Conservation (phyloP, 176 grass and related monocot genomes). For the Raddia guianensis region DNA sequence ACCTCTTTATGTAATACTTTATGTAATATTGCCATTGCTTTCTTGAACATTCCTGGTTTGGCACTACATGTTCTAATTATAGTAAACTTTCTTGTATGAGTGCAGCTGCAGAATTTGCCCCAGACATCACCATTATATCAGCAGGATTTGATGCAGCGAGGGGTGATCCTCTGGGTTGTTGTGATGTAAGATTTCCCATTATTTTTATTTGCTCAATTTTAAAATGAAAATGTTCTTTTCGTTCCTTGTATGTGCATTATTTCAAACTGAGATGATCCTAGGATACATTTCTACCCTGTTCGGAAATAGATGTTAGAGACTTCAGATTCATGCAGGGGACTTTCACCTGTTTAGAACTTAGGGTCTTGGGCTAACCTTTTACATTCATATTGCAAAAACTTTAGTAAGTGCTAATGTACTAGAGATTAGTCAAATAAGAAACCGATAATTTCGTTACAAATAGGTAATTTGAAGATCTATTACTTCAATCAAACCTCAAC, state of each 20-base stretch:
- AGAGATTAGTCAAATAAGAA: constrained; percentile 16
- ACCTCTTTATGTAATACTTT: constrained; percentile 27
- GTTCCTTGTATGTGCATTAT: not conserved
- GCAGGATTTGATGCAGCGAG: constrained; percentile 97
- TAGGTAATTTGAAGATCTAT: not conserved
- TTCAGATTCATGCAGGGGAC: not conserved
- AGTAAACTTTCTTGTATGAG: constrained; percentile 30
- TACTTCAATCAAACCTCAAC: not conserved
- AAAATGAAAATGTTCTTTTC: not conserved
- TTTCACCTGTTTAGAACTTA: constrained; percentile 33
- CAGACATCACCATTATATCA: constrained; percentile 94
- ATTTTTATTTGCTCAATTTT: constrained; percentile 33
- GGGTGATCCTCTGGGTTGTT: constrained; percentile 93
- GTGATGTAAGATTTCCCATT: constrained; percentile 70
- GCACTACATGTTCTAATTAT: constrained; percentile 26
- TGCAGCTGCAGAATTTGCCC: constrained; percentile 84
- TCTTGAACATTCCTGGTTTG: not conserved
- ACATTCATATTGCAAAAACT: constrained; percentile 16
- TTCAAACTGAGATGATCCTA: constrained; percentile 10
- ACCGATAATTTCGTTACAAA: constrained; percentile 15
- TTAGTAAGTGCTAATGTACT: not conserved
- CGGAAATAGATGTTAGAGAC: constrained; percentile 3
- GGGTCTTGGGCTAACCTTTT: constrained; percentile 20
- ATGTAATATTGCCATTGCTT: not conserved
- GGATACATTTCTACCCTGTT: not conserved